Conservation (phyloP, 2,329 filamentous ascomycete genomes). For the Calonectria hongkongensis region DNA sequence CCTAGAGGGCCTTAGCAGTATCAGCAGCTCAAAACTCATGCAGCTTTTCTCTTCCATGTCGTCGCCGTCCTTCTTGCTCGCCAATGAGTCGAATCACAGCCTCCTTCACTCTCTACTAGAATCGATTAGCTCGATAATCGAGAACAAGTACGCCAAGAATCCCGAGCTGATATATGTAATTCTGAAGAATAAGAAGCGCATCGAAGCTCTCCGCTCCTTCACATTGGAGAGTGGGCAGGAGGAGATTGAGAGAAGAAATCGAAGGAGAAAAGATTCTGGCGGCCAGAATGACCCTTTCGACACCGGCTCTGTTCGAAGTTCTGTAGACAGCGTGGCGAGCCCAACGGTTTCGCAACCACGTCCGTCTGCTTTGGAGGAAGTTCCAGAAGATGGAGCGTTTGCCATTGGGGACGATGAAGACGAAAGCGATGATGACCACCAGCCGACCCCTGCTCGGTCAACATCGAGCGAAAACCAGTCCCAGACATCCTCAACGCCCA, state of each 20-base stretch:
- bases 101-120: constrained; percentile 89
- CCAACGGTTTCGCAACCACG: constrained; percentile 64
- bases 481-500: constrained; percentile 80
- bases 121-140: constrained; percentile 91
- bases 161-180: constrained; percentile 87
- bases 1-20: constrained; percentile 83
- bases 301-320: constrained; percentile 72
- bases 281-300: constrained; percentile 71
- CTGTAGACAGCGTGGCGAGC: constrained; percentile 80
- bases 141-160: constrained; percentile 90
- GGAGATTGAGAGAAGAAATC: constrained; percentile 88
- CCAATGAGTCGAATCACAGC: constrained; percentile 92
- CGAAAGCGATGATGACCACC: constrained; percentile 70
- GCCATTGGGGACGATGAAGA: constrained; percentile 92
- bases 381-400: constrained; percentile 83
- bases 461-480: constrained; percentile 79
- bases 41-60: constrained; percentile 96
- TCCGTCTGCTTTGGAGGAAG: constrained; percentile 56
- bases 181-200: constrained; percentile 85
- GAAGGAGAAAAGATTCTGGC: constrained; percentile 79
- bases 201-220: constrained; percentile 89
- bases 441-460: constrained; percentile 76
- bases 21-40: constrained; percentile 87
- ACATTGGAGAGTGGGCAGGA: constrained; percentile 94
- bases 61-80: constrained; percentile 91